Evolutionary conservation across 305 asterid species (phyloP).

Genomic region (Petunia hybrid): DNA sequence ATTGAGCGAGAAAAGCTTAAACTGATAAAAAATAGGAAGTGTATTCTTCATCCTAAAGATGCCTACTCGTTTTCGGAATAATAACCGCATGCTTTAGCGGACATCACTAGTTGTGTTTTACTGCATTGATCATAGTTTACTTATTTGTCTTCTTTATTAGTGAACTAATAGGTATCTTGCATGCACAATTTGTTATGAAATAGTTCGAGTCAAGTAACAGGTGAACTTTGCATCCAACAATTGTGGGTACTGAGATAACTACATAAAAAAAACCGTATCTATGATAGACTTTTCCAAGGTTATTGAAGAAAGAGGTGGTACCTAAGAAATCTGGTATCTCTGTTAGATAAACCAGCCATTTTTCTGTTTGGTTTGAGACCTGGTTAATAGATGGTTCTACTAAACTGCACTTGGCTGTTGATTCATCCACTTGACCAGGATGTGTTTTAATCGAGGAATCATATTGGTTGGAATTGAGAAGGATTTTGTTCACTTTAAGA

Average conservation of each 20-base stretch:
- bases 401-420: not conserved
- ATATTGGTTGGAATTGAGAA: too few relatives aligned
- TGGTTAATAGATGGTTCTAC: slow-evolving; percentile 1
- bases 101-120: too few relatives aligned
- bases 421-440: not conserved
- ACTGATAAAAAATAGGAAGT: too few relatives aligned
- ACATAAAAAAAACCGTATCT: not conserved
- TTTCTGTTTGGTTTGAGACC: not conserved
- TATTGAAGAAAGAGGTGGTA: not conserved
- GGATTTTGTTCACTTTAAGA: too few relatives aligned
- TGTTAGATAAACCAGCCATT: not conserved
- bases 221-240: not conserved
- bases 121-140: not conserved
- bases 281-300: not conserved
- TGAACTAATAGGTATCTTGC: not conserved
- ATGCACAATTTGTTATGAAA: not conserved
- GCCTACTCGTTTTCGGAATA: too few relatives aligned
- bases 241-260: not conserved
- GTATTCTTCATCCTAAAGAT: too few relatives aligned
- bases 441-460: not conserved
- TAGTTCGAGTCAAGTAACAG: not conserved
- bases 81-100: too few relatives aligned
- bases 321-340: not conserved
- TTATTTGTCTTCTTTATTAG: not conserved
- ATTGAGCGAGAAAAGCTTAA: too few relatives aligned